Evolutionary conservation across 129 eudicot species (phyloP), one percentile per base, ranked within the genome.

Genomic region (Centella asiatica): DNA sequence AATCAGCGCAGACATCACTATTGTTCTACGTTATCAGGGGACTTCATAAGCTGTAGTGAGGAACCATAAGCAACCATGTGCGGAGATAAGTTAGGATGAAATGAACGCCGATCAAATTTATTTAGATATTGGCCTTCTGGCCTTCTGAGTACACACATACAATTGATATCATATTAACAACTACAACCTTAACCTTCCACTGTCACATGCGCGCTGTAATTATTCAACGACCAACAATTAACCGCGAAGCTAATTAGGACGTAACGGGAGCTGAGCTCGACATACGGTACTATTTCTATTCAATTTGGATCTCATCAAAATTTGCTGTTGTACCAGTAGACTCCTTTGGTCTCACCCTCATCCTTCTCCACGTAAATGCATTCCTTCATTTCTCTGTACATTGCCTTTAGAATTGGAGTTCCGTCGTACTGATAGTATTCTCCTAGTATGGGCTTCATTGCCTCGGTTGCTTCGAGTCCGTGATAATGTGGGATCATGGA

Each of bases 401-500:
- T 76, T 1, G 80, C 80, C 31, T 70, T 76, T 0, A 76, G 57
- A 4, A 76, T 76, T 0, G 81, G 76, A 40, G 81, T 76, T 29
- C 81, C 57, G 11, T 76, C 81, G 11, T 70, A 70, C 73, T 76
- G 72, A 60, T 76, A 76, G 60, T 58, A 66, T 39, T 76, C 81
- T 3, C 81, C 81, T 50, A 76, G 40, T 9, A 76, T 40, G 0
- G 81, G 76, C 33, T 70, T 76, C 69, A 76, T 76, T 22, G 81
- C 81, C 17, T 71, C 81, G 17, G 76, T 52, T 0, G 80, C 80
- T 61, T 75, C 80, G 28, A 59, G 71, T 12, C 75, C 80, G 57
- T 75, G 72, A 70, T 76, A 76, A 70, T 70, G 76, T 58, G 80
- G 80, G 27, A 76, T 76, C 72, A 70, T 70, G 10, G 80, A 76